Evolutionary conservation across 2,329 filamentous ascomycete species (phyloP).

Genomic region (Apiospora phragmitis): DNA sequence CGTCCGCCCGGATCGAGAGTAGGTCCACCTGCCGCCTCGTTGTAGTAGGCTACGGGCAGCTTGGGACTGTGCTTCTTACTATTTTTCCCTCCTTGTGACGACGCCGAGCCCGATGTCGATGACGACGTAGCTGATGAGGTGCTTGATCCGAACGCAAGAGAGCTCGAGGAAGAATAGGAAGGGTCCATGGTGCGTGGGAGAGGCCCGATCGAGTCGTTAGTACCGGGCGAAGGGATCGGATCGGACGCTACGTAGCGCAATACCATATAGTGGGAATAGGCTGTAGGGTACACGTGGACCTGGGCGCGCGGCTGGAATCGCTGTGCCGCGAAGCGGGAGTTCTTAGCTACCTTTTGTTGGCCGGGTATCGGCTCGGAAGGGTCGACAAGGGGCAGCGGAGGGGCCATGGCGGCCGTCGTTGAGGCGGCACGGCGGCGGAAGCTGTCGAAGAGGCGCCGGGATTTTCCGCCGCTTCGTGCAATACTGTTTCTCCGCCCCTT

Average conservation of each 20-base stretch:
- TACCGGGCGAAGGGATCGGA: slow-evolving; percentile 11
- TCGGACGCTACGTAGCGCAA: slow-evolving; percentile 21
- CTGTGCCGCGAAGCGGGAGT: slow-evolving; percentile 17
- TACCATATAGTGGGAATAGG: slow-evolving; percentile 32
- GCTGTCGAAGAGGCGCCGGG: slow-evolving; percentile 10
- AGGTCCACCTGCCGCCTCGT: slow-evolving; percentile 46
- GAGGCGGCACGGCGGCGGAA: slow-evolving; percentile 10
- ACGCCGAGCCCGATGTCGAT: slow-evolving; percentile 7
- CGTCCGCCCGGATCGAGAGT: slow-evolving; percentile 41
- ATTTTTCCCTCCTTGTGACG: slow-evolving; percentile 18
- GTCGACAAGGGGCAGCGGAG: slow-evolving; percentile 7
- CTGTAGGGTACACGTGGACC: slow-evolving; percentile 21
- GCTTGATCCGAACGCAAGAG: not conserved
- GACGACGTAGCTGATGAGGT: slow-evolving; percentile 22
- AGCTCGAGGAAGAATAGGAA: slow-evolving; percentile 20
- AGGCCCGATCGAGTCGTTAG: not conserved
- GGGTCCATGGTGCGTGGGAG: slow-evolving; percentile 15
- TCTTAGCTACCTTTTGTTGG: slow-evolving; percentile 9
- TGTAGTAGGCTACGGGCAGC: slow-evolving; percentile 43
- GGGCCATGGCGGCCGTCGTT: not conserved
- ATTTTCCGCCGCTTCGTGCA: not conserved
- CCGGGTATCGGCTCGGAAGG: slow-evolving; percentile 6
- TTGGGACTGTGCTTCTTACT: slow-evolving; percentile 25
- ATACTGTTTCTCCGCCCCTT: not conserved
- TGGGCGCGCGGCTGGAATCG: slow-evolving; percentile 14